Percentiles rank a stretch among this genome's conserved stretches.
phyloP scores from a whole-genome alignment of 1,284 basidiomycete species.

The Entoloma clypeatum region DNA sequence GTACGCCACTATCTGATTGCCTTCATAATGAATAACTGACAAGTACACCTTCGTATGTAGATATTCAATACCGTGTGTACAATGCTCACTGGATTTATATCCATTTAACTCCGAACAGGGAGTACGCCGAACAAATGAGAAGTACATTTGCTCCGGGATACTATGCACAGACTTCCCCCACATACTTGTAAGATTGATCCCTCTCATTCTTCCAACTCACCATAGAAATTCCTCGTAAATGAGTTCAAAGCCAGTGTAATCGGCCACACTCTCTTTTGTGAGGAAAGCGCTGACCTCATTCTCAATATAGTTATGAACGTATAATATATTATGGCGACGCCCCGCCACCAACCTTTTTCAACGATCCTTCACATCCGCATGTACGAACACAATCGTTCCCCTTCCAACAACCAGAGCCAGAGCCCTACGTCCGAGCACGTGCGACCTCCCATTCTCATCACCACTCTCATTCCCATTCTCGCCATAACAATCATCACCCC shows the following conservation, averaged over 20 bases:
- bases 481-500: constrained; percentile 4
- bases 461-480: constrained; percentile 13
- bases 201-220: not conserved
- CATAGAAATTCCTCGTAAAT: constrained; percentile 4
- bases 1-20: too few species aligned
- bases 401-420: constrained; percentile 2
- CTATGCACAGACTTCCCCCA: constrained; percentile 17
- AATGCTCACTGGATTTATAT: too few species aligned
- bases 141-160: constrained; percentile 9
- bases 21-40: too few species aligned
- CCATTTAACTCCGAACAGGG: too few species aligned
- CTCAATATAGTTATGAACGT: constrained; percentile 15
- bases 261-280: not conserved
- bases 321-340: constrained; percentile 13
- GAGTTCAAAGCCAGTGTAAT: constrained; percentile 15
- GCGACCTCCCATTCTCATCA: constrained; percentile 15
- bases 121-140: constrained; percentile 4
- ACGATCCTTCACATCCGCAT: constrained; percentile 9
- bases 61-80: too few species aligned
- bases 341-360: constrained; percentile 10
- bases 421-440: constrained; percentile 7
- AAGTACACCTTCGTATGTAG: too few species aligned
- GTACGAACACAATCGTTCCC: constrained; percentile 2
- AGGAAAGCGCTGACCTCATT: not conserved
- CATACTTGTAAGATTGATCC: constrained; percentile 16